These are phyloP conservation scores for Orbilia oligospora DNA, from an alignment of 2,329 filamentous ascomycete genomes.

Conservation along the genomic window DNA sequence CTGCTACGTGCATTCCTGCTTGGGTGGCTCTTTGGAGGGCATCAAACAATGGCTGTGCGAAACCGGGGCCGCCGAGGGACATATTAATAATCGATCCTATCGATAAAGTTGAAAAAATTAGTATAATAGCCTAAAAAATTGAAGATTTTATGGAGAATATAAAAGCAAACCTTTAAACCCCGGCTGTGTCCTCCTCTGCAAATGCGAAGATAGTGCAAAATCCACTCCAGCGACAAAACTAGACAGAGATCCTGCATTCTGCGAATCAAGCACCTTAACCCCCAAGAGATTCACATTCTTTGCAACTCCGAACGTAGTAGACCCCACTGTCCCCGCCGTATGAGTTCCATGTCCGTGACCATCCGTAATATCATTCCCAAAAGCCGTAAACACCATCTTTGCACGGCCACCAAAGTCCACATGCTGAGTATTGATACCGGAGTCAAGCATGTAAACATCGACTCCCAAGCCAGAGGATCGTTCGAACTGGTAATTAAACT, in stretches of 20 bases:
- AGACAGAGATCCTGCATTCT: slow-evolving; percentile 70
- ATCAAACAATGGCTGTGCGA: slow-evolving; percentile 70
- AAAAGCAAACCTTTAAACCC: slow-evolving; percentile 40
- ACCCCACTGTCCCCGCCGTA: slow-evolving; percentile 30
- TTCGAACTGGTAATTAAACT: slow-evolving; percentile 60
- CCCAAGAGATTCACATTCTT: slow-evolving; percentile 65
- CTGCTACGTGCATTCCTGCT: slow-evolving; percentile 71
- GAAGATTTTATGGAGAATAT: neutral
- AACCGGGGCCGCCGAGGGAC: slow-evolving; percentile 69
- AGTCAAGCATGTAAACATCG: slow-evolving; percentile 70
- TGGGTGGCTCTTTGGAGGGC: slow-evolving; percentile 70
- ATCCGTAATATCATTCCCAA: slow-evolving; percentile 69
- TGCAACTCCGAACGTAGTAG: slow-evolving; percentile 26
- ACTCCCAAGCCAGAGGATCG: slow-evolving; percentile 66
- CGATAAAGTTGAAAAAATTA: neutral
- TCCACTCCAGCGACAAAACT: slow-evolving; percentile 74
- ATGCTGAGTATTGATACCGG: slow-evolving; percentile 66
- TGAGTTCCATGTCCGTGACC: slow-evolving; percentile 68
- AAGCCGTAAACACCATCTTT: slow-evolving; percentile 58
- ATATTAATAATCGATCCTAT: slow-evolving; percentile 70
- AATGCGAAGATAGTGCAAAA: slow-evolving; percentile 64
- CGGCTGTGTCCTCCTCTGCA: slow-evolving; percentile 20
- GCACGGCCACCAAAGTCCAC: slow-evolving; percentile 64
- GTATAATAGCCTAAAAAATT: neutral
- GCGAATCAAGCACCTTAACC: slow-evolving; percentile 73